Evolutionary conservation across 495 filamentous ascomycete genomes (phyloP), one percentile per base, ranked within the genome.

Genomic region (Podospora conica): DNA sequence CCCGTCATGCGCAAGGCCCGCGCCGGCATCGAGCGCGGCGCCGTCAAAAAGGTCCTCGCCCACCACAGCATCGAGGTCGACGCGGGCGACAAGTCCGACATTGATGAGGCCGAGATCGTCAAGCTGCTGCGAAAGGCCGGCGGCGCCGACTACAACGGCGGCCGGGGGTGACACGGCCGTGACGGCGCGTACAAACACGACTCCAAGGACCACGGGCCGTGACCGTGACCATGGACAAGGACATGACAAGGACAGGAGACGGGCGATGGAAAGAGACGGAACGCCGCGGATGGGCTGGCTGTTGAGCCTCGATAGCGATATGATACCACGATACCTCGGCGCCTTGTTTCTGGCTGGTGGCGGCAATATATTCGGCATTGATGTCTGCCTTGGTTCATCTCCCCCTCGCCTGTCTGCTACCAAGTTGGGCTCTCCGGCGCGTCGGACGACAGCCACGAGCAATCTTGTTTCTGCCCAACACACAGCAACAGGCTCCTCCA

Each of bases 1-100:
- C 84, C 82, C 70, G 80, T 86, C 29, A 87, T 87, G 84, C 76
- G 84, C 22, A 87, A 87, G 72, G 84, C 84, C 9, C 76, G 84
- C 57, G 83, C 83, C 55, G 79, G 78, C 66, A 83, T 87, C 73
- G 84, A 87, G 80, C 79, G 75, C 70, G 82, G 80, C n/a, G 75
- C 71, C 60, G 84, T 87, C 33, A 86, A 85, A 76, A 78, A 74
- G 71, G 82, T 82, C 40, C 70, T 87, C n/a, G 68, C 74, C 11
- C 83, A 85, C 64, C 82, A 85, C 65, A 80, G 77, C 64, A 79
- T 87, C 15, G 75, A 81, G 69, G 77, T 87, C 23, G 79, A 84
- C 59, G 84, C 84, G 1, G 71, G 74, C 60, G 83, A 86, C 71
- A 69, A 62, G 72, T 12, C n/a, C n/a, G 84, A 87, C 55, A 70